phyloP scores from a whole-genome alignment of 1,284 basidiomycete species.

The Hymenochaete sp. region DNA sequence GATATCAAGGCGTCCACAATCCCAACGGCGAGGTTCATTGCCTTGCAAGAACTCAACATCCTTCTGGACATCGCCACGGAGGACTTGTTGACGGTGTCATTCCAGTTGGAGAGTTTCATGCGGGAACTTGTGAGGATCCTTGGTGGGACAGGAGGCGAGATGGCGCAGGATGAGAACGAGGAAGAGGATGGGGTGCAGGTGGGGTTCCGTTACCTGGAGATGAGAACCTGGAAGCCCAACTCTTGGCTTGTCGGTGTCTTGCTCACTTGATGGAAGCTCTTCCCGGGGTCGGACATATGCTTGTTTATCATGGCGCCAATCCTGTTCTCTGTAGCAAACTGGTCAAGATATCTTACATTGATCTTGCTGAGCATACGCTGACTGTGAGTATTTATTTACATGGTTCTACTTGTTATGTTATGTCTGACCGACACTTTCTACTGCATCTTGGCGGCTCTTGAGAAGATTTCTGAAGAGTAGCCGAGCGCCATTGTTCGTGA shows the following conservation, averaged over 20 bases:
- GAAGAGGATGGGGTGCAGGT: slow-evolving; percentile 78
- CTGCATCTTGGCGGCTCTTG: slow-evolving; percentile 66
- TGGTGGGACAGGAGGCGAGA: slow-evolving; percentile 67
- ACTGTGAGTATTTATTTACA: too few species aligned
- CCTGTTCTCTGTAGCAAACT: slow-evolving; percentile 92
- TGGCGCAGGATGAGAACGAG: slow-evolving; percentile 31
- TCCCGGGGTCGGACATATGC: slow-evolving; percentile 87
- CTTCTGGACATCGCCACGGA: slow-evolving; percentile 94
- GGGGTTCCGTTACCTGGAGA: slow-evolving; percentile 56
- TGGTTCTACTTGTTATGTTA: slow-evolving; percentile 24
- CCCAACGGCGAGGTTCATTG: slow-evolving; percentile 75
- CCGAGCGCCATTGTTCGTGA: slow-evolving; percentile 91
- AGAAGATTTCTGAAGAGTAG: slow-evolving; percentile 95
- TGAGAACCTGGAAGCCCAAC: slow-evolving; percentile 85
- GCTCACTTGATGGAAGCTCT: slow-evolving; percentile 96
- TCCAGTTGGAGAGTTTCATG: slow-evolving; percentile 89
- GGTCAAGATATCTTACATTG: slow-evolving; percentile 92
- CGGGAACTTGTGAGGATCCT: slow-evolving; percentile 89
- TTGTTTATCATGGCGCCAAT: slow-evolving; percentile 92
- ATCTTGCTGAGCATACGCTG: slow-evolving; percentile 91
- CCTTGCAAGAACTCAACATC: slow-evolving; percentile 92
- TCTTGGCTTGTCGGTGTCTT: slow-evolving; percentile 88
- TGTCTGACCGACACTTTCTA: slow-evolving; percentile 16
- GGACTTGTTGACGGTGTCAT: slow-evolving; percentile 91
- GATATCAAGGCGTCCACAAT: slow-evolving; percentile 81